Evolutionary conservation across 2,329 filamentous ascomycete genomes (phyloP).

Genomic region (Lecanicillium sp.): DNA sequence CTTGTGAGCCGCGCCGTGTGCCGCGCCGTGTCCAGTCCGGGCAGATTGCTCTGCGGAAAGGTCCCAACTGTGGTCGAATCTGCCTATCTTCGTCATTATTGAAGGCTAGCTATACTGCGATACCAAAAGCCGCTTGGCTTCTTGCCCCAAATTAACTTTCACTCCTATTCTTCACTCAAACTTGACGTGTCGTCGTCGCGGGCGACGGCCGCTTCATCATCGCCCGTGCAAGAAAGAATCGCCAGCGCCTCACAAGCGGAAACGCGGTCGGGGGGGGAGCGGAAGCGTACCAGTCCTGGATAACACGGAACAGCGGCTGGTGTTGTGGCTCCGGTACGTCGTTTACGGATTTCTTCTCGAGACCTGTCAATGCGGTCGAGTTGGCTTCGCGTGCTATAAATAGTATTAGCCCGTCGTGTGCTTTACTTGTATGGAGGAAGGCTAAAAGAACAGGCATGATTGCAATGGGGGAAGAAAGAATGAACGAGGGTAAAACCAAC

Average conservation of each 20-base stretch:
- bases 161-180: no score
- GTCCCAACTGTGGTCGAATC: no score
- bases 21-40: no score
- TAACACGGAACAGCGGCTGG: slow-evolving; percentile 3
- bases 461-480: neutral
- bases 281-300: slow-evolving; percentile 8
- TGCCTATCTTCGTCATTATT: no score
- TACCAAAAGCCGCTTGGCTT: no score
- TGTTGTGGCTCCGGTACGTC: neutral
- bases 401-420: neutral
- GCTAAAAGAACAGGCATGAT: neutral
- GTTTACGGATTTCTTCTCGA: neutral
- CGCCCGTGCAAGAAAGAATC: no score
- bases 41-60: no score
- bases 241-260: neutral
- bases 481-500: neutral
- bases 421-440: neutral
- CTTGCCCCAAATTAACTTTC: no score
- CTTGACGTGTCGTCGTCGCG: no score
- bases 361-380: neutral
- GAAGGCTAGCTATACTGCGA: no score
- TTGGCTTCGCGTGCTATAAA: neutral
- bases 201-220: no score
- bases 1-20: no score
- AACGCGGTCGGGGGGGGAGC: neutral